Evolutionary conservation across 1,139 yeast genomes (phyloP).

Genomic region (Taphrina communis): DNA sequence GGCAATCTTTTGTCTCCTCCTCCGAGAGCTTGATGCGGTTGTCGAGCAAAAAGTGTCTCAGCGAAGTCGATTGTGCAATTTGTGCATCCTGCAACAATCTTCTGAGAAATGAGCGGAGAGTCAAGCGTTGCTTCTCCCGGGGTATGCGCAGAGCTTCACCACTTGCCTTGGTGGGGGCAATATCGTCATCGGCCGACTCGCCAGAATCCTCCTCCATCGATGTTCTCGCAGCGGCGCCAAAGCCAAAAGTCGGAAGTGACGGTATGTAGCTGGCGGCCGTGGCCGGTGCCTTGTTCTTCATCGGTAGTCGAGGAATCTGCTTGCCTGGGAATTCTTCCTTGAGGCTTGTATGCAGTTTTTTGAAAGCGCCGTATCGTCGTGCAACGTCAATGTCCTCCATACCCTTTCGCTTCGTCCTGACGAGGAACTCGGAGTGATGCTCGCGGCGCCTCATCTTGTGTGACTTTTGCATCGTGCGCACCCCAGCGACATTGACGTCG

Average conservation of each 20-base stretch:
- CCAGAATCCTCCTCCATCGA: slow-evolving; percentile 33
- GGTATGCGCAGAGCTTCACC: slow-evolving; percentile 50
- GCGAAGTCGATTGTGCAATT: slow-evolving; percentile 60
- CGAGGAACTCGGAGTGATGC: slow-evolving; percentile 51
- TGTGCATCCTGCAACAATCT: slow-evolving; percentile 62
- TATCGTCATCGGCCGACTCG: slow-evolving; percentile 35
- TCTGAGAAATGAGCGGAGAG: slow-evolving; percentile 73
- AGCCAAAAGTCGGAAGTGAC: slow-evolving; percentile 22
- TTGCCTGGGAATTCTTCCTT: slow-evolving; percentile 71
- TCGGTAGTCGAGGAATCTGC: slow-evolving; percentile 68
- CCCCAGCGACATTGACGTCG: slow-evolving; percentile 71
- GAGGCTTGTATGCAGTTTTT: slow-evolving; percentile 59
- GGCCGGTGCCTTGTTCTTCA: slow-evolving; percentile 56
- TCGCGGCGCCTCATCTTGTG: slow-evolving; percentile 44
- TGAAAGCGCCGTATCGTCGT: slow-evolving; percentile 71
- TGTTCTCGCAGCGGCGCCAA: slow-evolving; percentile 13
- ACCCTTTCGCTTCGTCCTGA: slow-evolving; percentile 47
- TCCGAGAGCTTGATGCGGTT: slow-evolving; percentile 51
- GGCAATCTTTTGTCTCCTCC: slow-evolving; percentile 61
- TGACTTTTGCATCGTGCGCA: slow-evolving; percentile 49
- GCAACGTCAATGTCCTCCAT: slow-evolving; percentile 57
- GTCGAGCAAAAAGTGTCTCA: slow-evolving; percentile 61
- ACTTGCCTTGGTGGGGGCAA: background rate
- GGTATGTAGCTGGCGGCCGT: slow-evolving; percentile 38
- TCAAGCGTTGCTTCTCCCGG: slow-evolving; percentile 74